Base-by-base conservation (phyloP, 768 basidiomycete genomes). In the Lanmaoa pseudosensibilis region DNA sequence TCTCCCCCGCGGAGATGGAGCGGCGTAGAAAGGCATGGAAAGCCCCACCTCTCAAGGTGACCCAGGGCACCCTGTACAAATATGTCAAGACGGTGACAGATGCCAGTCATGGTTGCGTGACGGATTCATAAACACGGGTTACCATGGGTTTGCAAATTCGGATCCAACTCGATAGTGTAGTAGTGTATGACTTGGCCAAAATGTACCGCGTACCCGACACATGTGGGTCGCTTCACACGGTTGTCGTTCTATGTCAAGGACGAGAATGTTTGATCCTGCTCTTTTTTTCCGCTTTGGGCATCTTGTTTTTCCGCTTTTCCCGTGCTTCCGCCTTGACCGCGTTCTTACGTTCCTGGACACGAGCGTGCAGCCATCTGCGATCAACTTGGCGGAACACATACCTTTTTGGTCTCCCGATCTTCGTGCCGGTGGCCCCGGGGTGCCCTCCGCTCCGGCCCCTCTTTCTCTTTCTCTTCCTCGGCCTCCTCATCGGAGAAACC, bases 281-380 rank as follows among this genome's bases (percentile, higher is more conserved):
- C 76, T 92, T 92, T 79, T 98, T 98, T 74, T 96, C 93, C 40
- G 88, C 85, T 69, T 98, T 98, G 45, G 95, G 91, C 80, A 98
- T 93, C 77, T 98, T 98, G 63, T 83, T 79, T 73, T 94, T 92
- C 58, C 96, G 81, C 71, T 83, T 90, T 76, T 97, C 94, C 65
- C 87, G 81, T 38, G 90, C 86, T 71, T 92, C 91, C 53, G 86
- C 87, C 70, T 98, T 98, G 27, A 81, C 83, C 5, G 86, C 85
- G 69, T 92, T 92, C 75, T 98, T 98, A 23, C 95, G 85, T 72
- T 95, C 94, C 94, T 96, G 62, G 18, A 55, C 50, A 53, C 53
- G 57, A 54, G 36, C 55, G 50, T 52, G 58, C 38, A 46, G 54
- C 53, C 34, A 33, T 41, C 46, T 34, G 60, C 23, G 54, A 49